Percentiles rank a stretch among this genome's conserved stretches.
phyloP scores from a whole-genome alignment of 139 green algal species.

The Gonium pectorale region DNA sequence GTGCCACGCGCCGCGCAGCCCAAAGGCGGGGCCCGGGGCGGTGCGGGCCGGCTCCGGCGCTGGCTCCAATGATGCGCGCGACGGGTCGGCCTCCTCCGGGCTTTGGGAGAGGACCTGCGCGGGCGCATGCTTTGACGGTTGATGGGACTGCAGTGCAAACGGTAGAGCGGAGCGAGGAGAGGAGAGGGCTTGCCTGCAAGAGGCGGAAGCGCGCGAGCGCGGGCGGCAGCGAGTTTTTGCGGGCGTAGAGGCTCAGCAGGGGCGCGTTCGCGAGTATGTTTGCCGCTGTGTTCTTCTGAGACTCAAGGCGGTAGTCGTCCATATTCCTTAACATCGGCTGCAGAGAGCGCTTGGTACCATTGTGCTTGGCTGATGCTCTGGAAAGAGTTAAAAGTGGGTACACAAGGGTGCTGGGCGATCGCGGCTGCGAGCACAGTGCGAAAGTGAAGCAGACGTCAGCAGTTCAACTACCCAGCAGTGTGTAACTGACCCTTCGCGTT shows the following conservation, averaged over 20 bases:
- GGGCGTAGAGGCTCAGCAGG: slow-evolving; percentile 13
- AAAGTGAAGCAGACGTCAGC: no score
- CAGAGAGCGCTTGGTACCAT: no score
- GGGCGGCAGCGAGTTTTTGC: not conserved
- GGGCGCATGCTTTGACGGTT: no score
- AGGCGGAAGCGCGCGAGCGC: slow-evolving; percentile 30
- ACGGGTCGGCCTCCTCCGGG: slow-evolving; percentile 2
- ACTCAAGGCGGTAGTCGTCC: slow-evolving; percentile 37
- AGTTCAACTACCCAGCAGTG: no score
- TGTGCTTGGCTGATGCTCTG: no score
- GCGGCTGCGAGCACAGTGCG: no score
- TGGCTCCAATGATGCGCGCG: not conserved
- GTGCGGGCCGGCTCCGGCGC: not conserved
- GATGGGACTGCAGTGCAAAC: not conserved
- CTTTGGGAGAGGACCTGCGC: slow-evolving; percentile 31
- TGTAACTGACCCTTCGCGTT: no score
- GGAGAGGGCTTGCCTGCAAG: not conserved
- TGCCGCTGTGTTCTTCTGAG: slow-evolving; percentile 38
- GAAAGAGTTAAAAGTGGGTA: no score
- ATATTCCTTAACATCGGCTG: no score
- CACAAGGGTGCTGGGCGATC: no score
- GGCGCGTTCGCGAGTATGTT: not conserved
- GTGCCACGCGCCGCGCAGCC: no score
- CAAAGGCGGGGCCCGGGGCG: no score
- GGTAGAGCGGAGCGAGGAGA: not conserved